phyloP scores from a whole-genome alignment of 1,139 yeast genomes.

The Insectozyma bohioensis region DNA sequence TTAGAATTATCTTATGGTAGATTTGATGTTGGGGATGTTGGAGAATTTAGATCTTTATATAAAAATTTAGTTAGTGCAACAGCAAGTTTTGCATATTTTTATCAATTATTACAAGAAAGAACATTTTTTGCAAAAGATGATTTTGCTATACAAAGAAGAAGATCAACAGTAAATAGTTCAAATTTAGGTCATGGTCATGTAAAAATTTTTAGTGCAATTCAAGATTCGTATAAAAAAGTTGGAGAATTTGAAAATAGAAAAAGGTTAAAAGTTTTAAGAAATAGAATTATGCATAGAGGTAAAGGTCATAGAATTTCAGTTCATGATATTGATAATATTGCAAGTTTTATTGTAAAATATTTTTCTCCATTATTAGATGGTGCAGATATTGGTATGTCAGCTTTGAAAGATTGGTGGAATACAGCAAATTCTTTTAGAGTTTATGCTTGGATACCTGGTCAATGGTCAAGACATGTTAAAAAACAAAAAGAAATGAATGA shows the following conservation, averaged over 20 bases:
- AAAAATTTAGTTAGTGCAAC: constrained; percentile 24
- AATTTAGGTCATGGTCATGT: constrained; percentile 19
- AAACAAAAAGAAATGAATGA: constrained; percentile 21
- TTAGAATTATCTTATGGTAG: constrained; percentile 31
- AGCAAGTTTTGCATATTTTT: constrained; percentile 32
- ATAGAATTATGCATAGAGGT: constrained; percentile 21
- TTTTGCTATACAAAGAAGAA: constrained; percentile 18
- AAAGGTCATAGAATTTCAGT: constrained; percentile 16
- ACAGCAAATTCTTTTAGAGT: constrained; percentile 32
- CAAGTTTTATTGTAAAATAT: constrained; percentile 19
- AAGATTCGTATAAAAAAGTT: constrained; percentile 31
- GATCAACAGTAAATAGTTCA: constrained; percentile 16
- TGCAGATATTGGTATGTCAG: constrained; percentile 19
- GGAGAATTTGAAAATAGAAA: constrained; percentile 29
- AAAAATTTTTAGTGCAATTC: constrained; percentile 24
- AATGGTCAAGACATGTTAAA: constrained; percentile 13
- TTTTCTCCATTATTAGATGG: constrained; percentile 21
- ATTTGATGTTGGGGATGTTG: constrained; percentile 29
- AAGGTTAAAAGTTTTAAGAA: constrained; percentile 22
- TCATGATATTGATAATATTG: constrained; percentile 27
- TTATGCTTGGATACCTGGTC: constrained; percentile 20
- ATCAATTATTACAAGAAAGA: constrained; percentile 30
- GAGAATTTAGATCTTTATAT: constrained; percentile 25
- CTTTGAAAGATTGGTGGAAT: constrained; percentile 25
- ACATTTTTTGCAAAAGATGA: constrained; percentile 20